Evolutionary conservation across 164 flowering plant genomes (phyloP).

Genomic region (Amborella trichopoda): DNA sequence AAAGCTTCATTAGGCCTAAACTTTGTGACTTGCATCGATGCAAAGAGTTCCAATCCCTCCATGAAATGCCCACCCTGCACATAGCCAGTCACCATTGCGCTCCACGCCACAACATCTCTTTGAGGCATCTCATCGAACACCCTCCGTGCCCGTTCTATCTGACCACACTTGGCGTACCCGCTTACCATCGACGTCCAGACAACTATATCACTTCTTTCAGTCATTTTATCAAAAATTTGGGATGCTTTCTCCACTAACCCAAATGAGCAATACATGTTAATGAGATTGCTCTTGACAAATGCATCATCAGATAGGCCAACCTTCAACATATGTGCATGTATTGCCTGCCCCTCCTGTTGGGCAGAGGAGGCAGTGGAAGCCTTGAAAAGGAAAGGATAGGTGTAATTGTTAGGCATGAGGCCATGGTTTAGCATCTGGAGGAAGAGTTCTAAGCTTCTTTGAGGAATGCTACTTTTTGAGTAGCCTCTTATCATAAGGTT

Average conservation of each 20-base stretch:
- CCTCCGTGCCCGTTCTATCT: constrained; percentile 39
- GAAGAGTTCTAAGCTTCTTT: no score
- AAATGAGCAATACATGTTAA: constrained; percentile 49
- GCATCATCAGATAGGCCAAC: constrained; percentile 41
- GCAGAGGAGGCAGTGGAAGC: constrained; percentile 29
- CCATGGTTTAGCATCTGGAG: constrained; percentile 34
- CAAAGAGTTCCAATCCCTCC: constrained; percentile 44
- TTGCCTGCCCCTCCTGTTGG: constrained; percentile 33
- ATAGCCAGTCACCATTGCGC: constrained; percentile 76
- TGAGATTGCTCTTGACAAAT: constrained; percentile 51
- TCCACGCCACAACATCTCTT: constrained; percentile 69
- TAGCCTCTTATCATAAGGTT: no score
- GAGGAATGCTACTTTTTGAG: no score
- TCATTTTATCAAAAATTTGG: constrained; percentile 50
- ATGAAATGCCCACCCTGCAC: constrained; percentile 29
- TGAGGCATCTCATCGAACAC: constrained; percentile 59
- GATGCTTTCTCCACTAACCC: constrained; percentile 45
- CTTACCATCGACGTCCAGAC: constrained; percentile 58
- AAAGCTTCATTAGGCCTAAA: constrained; percentile 54
- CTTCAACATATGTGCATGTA: constrained; percentile 58
- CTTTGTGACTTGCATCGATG: constrained; percentile 30
- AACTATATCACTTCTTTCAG: constrained; percentile 38
- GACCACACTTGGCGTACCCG: constrained; percentile 41
- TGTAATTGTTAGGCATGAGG: constrained; percentile 49
- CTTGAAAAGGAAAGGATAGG: constrained; percentile 64